A percentile compares a stretch with the other conserved stretches of the same genome.
Evolutionary conservation across 2,329 filamentous ascomycete species (phyloP).

Genomic region (Cytospora paraplurivora): DNA sequence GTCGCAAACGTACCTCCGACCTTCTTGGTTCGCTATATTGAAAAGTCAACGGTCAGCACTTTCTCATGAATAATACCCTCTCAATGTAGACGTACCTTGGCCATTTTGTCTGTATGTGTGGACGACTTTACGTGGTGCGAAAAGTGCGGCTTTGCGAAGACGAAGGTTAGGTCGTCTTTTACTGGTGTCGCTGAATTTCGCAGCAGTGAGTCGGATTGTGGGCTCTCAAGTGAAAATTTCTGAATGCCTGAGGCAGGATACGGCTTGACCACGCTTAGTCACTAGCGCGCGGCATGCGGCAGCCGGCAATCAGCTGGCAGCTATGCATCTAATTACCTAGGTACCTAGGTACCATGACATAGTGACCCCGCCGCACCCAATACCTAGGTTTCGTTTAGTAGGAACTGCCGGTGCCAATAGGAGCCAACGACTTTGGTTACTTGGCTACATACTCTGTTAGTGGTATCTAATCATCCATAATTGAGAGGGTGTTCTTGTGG

Average conservation of each 20-base stretch:
- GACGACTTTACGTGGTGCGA: slow-evolving; percentile 29
- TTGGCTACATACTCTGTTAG: too few relatives aligned
- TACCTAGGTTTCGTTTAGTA: too few relatives aligned
- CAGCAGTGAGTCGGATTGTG: slow-evolving; percentile 24
- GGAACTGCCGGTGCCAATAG: too few relatives aligned
- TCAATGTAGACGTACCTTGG: slow-evolving; percentile 24
- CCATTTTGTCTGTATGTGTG: slow-evolving; percentile 27
- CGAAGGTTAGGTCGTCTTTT: slow-evolving; percentile 20
- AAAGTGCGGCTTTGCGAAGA: slow-evolving; percentile 26
- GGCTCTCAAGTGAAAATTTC: slow-evolving; percentile 24
- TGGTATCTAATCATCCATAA: too few relatives aligned
- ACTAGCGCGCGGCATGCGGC: neutral
- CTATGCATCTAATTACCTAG: neutral
- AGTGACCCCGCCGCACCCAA: neutral
- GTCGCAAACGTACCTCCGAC: slow-evolving; percentile 40
- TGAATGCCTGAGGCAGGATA: slow-evolving; percentile 26
- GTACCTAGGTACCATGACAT: neutral
- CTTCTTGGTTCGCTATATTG: slow-evolving; percentile 79
- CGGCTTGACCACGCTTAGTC: neutral
- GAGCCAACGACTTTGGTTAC: too few relatives aligned
- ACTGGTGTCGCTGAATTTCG: slow-evolving; percentile 25
- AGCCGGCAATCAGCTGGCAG: neutral
- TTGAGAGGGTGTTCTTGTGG: too few relatives aligned
- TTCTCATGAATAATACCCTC: neutral
- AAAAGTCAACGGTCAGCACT: slow-evolving; percentile 3